A percentile compares a stretch with the other conserved stretches of the same genome.
These are phyloP conservation scores for Sarocladium kiliense DNA, from an alignment of 2,329 filamentous ascomycete genomes.

Conservation along the genomic window DNA sequence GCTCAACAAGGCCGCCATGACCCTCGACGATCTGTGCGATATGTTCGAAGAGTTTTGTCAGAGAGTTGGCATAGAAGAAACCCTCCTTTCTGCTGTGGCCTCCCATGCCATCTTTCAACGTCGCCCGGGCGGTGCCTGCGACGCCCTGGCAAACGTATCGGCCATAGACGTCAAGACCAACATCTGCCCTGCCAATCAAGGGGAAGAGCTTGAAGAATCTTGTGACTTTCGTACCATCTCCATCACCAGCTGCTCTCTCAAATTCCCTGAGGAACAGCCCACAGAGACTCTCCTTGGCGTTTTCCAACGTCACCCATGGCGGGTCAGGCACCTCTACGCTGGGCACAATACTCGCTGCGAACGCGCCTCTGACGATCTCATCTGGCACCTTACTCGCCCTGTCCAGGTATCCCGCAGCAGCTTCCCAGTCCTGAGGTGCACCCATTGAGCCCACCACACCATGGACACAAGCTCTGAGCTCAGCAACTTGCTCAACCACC, in stretches of 20 bases:
- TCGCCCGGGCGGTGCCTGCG: constrained; percentile 73
- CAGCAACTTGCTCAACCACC: constrained; percentile 92
- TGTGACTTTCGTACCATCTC: constrained; percentile 85
- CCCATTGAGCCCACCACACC: constrained; percentile 96
- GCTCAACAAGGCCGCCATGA: constrained; percentile 84
- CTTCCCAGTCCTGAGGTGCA: constrained; percentile 97
- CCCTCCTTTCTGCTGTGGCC: constrained; percentile 54
- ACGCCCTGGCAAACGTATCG: constrained; percentile 95
- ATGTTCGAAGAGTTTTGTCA: constrained; percentile 93
- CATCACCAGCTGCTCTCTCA: constrained; percentile 80
- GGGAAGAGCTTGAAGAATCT: constrained; percentile 98
- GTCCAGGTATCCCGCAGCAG: constrained; percentile 82
- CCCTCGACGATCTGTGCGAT: constrained; percentile 95
- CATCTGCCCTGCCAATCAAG: constrained; percentile 81
- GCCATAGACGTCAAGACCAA: constrained; percentile 91
- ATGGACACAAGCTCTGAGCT: constrained; percentile 93
- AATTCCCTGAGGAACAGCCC: constrained; percentile 90
- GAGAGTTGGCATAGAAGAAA: constrained; percentile 85
- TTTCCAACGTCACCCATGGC: constrained; percentile 79
- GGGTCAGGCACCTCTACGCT: constrained; percentile 93
- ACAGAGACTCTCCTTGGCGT: constrained; percentile 84
- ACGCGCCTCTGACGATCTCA: constrained; percentile 74
- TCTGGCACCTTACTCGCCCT: constrained; percentile 77
- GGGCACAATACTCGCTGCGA: constrained; percentile 88
- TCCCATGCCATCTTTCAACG: constrained; percentile 64